Conservation (phyloP, 192 early-diverging fungal genomes). For the Nowakowskiella sp. region DNA sequence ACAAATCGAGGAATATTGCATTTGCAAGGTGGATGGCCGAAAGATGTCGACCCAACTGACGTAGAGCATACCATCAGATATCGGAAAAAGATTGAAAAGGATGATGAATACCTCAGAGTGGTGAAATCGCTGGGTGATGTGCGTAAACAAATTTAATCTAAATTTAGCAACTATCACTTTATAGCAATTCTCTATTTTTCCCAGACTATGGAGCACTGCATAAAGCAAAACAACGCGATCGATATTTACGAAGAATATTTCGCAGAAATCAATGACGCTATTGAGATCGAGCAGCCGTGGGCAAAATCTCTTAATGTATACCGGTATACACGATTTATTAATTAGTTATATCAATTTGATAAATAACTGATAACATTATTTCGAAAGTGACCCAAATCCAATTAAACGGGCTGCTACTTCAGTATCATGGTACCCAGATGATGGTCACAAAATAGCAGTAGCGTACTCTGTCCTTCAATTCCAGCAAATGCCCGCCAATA, state of each 20-base stretch:
- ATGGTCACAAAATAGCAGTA: constrained; percentile 53
- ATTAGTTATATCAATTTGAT: constrained; percentile 3
- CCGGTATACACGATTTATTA: constrained; percentile 21
- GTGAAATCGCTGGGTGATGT: constrained; percentile 41
- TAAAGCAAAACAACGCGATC: constrained; percentile 61
- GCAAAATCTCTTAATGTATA: constrained; percentile 54
- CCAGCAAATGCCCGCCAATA: constrained; percentile 43
- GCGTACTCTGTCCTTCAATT: constrained; percentile 51
- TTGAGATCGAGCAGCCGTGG: constrained; percentile 33
- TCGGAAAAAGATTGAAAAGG: constrained; percentile 58
- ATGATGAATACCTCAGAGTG: constrained; percentile 52
- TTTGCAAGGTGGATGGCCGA: constrained; percentile 55
- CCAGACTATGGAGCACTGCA: constrained; percentile 50
- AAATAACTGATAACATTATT: neutral
- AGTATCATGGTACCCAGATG: constrained; percentile 57
- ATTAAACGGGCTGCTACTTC: constrained; percentile 44
- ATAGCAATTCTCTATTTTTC: neutral
- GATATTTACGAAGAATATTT: constrained; percentile 63
- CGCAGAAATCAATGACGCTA: constrained; percentile 33
- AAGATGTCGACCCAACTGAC: constrained; percentile 52
- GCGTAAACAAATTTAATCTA: constrained; percentile 6
- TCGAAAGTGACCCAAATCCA: constrained; percentile 47
- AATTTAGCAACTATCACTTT: no score
- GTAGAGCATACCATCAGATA: constrained; percentile 57
- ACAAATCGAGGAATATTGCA: constrained; percentile 47